Evolutionary conservation across 208 protist species (phyloP), one percentile per base, ranked within the genome.

Genomic region (Leishmania braziliensis): DNA sequence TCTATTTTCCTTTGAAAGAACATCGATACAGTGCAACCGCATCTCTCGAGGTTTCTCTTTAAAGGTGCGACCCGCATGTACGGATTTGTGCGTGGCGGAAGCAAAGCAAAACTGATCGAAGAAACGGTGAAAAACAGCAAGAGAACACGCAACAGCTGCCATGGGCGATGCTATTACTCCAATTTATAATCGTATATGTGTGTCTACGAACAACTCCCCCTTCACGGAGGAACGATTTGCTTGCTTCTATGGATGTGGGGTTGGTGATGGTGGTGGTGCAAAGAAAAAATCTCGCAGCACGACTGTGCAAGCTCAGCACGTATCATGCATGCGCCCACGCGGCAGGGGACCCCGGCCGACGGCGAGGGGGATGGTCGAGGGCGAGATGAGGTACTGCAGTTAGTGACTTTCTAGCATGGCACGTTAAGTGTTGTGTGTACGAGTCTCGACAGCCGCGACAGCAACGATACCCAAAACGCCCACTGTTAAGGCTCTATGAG

Each of bases 61-160:
- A 53, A 36, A 51, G 68, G 16, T 68, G 48, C 54, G 56, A 76
- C 14, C 23, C 66, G 6, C 66, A n/a, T 43, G 54, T 68, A 43
- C n/a, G 1, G 14, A n/a, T 8, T 39, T 43, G 58, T 36, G 75
- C 60, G 58, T 54, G 12, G 63, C 68, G 29, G 71, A 50, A 84
- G 77, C 5, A 77, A 78, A 79, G 74, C 26, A 81, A 72, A 75
- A 68, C 20, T 46, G 43, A 46, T 46, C 43, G 10, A 86, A 26
- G 23, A 77, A 77, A 58, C 70, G 33, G 46, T 54, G 78, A 83
- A 70, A 78, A n/a, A 73, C 39, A 84, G n/a, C 71, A 39, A 68
- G 23, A 43, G 20, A 33, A 69, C 43, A 36, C 36, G n/a, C 33
- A 33, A 58, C 54, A 2, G 20, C 29, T 26, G 9, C 6, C n/a